Evolutionary conservation across 768 basidiomycete genomes (phyloP), one percentile per base, ranked within the genome.

Genomic region (Ramaria sp.): DNA sequence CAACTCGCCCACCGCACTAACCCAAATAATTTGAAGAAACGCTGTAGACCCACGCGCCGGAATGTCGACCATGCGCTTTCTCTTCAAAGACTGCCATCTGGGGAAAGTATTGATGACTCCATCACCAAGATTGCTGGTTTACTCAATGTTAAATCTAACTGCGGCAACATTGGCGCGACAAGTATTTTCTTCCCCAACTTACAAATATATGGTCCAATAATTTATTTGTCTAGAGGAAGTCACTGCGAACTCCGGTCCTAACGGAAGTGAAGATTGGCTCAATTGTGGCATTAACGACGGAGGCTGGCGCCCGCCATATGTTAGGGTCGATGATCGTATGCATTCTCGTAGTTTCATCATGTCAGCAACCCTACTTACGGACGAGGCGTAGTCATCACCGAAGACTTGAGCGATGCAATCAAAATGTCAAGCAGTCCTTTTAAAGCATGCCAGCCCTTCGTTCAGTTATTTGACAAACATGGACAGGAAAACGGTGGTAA

Each of bases 221-320:
- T 53, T 53, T 45, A 37, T 34, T 30, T 38, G 20, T 51, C 11
- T 63, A 86, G 84, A 63, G 63, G 58, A 78, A 41, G 70, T 75
- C 59, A 82, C 78, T 4, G 63, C 67, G 7, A 69, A 72, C 24
- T 69, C 71, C 41, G 87, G 87, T 17, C 85, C 69, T 19, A 69
- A 74, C 64, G 81, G 70, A 34, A 51, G 62, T 31, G 61, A 87
- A 49, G 73, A 80, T 54, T 91, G 83, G 79, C 68, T 91, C 62
- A 89, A 88, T 71, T 92, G 90, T 64, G 89, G 88, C 43, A 67
- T 92, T 54, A 72, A 76, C 45, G 58, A 58, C 42, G 65, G 62
- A 33, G 86, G 85, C 31, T 93, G 91, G 91, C 77, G 69, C 49
- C 89, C 91, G 17, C 87, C 89, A 15, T 66, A 68, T 56, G 69